Evolutionary conservation across 495 filamentous ascomycete species (phyloP), one percentile per base, ranked within the genome.

Genomic region (Penicillium canescens): DNA sequence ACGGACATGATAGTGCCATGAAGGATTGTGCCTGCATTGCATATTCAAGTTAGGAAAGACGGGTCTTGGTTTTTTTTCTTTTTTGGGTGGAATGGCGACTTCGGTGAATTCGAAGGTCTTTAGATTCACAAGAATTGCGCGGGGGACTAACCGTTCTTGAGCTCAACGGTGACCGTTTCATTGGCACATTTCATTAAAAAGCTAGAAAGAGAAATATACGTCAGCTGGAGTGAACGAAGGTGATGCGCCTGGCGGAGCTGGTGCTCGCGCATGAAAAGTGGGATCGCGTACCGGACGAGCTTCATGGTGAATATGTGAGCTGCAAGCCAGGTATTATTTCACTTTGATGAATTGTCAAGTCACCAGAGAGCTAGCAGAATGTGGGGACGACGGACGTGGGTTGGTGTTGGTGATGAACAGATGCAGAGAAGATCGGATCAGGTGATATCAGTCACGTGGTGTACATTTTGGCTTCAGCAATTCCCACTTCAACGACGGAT

Each of bases 181-280:
- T 97, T 98, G 65, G 86, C 84, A 71, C 91, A 96, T 81, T 98
- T 98, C 94, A 98, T 97, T 49, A 98, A 77, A 71, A 98, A 98
- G 61, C 94, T 98, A 71, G 49, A 60, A 26, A 41, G 21, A 47
- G 44, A 49, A 53, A 59, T 40, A 43, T 51, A 34, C 53, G 54
- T 63, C 42, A 65, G 66, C 46, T 21, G 20, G 34, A 26, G 24
- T 23, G 23, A 8, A 49, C 28, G 26, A 35, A 14, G 18, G 13
- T 35, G 44, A 23, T 58, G 46, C 49, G 60, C 46, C 53, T 39
- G 46, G 61, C 43, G 54, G 44, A 54, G 48, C 43, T 31, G 38
- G 35, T 40, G 38, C 24, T 34, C 37, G 42, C 42, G 23, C 44
- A 45, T 33, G 33, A 20, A 9, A 35, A 33, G 42, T n/a, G 20